phyloP scores from a whole-genome alignment of 768 basidiomycete genomes.

The Tricholoma saponaceum region DNA sequence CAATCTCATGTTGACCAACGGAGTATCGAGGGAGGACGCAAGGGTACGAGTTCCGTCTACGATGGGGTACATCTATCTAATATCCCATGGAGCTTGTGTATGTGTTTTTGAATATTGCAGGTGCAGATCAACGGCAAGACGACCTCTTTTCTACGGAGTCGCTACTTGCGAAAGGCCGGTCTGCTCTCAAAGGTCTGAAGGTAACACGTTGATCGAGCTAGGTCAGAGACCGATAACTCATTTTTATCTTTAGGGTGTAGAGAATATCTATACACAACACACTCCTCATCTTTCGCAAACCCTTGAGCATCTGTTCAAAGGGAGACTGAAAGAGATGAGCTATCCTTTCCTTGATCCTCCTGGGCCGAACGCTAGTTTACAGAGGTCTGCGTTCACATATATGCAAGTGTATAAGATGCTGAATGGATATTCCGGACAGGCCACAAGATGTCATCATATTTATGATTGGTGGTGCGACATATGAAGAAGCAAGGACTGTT shows the following conservation, averaged over 20 bases:
- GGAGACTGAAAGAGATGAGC: conserved; percentile 78
- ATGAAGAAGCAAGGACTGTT: conserved; percentile 88
- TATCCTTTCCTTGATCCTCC: conserved; percentile 80
- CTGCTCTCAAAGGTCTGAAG: conserved; percentile 93
- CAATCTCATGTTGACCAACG: conserved; percentile 70
- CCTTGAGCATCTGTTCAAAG: conserved; percentile 83
- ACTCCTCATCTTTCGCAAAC: conserved; percentile 91
- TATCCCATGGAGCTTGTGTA: conserved; percentile 71
- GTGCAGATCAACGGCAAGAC: conserved; percentile 94
- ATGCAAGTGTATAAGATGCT: neutral
- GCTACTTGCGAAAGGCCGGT: conserved; percentile 88
- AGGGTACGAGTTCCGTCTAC: conserved; percentile 38
- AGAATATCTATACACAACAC: conserved; percentile 99
- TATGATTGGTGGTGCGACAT: conserved; percentile 94
- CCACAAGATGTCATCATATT: conserved; percentile 97
- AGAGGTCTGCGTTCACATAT: conserved; percentile 44
- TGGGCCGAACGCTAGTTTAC: conserved; percentile 65
- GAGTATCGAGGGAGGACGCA: conserved; percentile 73
- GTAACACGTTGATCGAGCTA: conserved; percentile 29
- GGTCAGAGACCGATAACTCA: neutral
- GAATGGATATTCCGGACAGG: conserved; percentile 34
- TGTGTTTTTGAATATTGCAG: conserved; percentile 87
- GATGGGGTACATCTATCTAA: conserved; percentile 7
- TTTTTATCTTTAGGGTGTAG: conserved; percentile 72
- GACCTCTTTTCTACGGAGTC: conserved; percentile 96